Percentiles rank a stretch among this genome's conserved stretches.
Evolutionary conservation across 2,329 filamentous ascomycete genomes (phyloP).

Genomic region (Epichloe festucae): DNA sequence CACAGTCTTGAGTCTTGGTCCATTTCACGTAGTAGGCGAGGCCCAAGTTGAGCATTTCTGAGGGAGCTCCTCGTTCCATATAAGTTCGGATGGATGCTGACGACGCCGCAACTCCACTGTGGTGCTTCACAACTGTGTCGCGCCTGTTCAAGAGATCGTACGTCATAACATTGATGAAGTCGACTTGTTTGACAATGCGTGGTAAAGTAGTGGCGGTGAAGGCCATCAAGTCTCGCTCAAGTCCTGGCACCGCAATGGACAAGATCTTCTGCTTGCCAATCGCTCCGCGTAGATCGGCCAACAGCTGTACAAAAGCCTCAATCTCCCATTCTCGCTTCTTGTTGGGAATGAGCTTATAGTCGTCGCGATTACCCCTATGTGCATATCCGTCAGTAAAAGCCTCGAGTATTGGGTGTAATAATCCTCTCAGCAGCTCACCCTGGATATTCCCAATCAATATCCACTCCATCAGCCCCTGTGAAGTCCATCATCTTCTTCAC

Average conservation of each 20-base stretch:
- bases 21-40: slow-evolving; percentile 57
- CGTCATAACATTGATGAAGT: slow-evolving; percentile 57
- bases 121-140: slow-evolving; percentile 49
- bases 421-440: slow-evolving; percentile 20
- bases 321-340: slow-evolving; percentile 47
- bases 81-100: slow-evolving; percentile 45
- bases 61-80: slow-evolving; percentile 36
- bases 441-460: slow-evolving; percentile 55
- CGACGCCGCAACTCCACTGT: slow-evolving; percentile 47
- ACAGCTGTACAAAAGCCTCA: slow-evolving; percentile 46
- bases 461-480: slow-evolving; percentile 51
- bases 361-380: slow-evolving; percentile 49
- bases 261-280: slow-evolving; percentile 46
- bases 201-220: slow-evolving; percentile 47
- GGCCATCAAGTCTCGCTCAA: slow-evolving; percentile 52
- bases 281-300: slow-evolving; percentile 42
- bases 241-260: slow-evolving; percentile 55
- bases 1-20: slow-evolving; percentile 38
- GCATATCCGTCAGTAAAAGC: neutral
- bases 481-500: slow-evolving; percentile 47
- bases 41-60: slow-evolving; percentile 45
- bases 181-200: slow-evolving; percentile 43
- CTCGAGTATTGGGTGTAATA: neutral
- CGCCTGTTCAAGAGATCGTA: slow-evolving; percentile 62
- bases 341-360: slow-evolving; percentile 55